A percentile compares a stretch with the other conserved stretches of the same genome.
Evolutionary conservation across 768 basidiomycete genomes (phyloP).

Genomic region (Coprinopsis strossmayeri): DNA sequence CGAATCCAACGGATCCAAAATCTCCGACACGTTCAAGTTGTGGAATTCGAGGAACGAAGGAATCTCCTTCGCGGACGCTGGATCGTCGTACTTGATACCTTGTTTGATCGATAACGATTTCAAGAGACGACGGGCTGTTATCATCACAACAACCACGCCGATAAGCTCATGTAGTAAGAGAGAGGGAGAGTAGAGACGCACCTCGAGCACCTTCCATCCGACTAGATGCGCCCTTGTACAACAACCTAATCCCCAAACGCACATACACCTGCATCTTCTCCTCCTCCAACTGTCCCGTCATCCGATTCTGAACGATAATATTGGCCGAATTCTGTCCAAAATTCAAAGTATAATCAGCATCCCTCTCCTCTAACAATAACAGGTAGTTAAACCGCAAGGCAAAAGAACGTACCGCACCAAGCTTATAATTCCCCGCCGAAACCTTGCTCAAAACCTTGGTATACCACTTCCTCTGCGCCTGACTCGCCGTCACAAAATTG

Average conservation of each 20-base stretch:
- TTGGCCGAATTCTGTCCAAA: constrained; percentile 90
- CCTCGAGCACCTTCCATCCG: constrained; percentile 87
- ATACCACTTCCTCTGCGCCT: constrained; percentile 97
- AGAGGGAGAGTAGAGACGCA: too few relatives aligned
- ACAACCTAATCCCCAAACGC: constrained; percentile 80
- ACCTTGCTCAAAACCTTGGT: constrained; percentile 86
- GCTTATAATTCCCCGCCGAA: constrained; percentile 77
- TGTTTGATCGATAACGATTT: constrained; percentile 92
- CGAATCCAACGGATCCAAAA: constrained; percentile 72
- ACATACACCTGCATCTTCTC: constrained; percentile 98
- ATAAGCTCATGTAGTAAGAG: too few relatives aligned
- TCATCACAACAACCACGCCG: too few relatives aligned
- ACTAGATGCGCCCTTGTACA: constrained; percentile 88
- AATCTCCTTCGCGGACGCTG: constrained; percentile 80
- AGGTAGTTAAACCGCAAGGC: neutral
- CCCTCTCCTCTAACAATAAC: neutral
- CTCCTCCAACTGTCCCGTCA: constrained; percentile 89
- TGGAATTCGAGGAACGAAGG: constrained; percentile 88
- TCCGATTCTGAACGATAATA: constrained; percentile 93
- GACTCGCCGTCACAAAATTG: constrained; percentile 89
- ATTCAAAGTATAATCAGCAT: too few relatives aligned
- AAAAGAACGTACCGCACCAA: constrained; percentile 62
- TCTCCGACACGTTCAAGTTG: constrained; percentile 74
- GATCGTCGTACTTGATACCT: constrained; percentile 86
- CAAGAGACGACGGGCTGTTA: constrained; percentile 78